Base-by-base conservation (phyloP, 495 filamentous ascomycete genomes). In the Lentithecium fluviatile region DNA sequence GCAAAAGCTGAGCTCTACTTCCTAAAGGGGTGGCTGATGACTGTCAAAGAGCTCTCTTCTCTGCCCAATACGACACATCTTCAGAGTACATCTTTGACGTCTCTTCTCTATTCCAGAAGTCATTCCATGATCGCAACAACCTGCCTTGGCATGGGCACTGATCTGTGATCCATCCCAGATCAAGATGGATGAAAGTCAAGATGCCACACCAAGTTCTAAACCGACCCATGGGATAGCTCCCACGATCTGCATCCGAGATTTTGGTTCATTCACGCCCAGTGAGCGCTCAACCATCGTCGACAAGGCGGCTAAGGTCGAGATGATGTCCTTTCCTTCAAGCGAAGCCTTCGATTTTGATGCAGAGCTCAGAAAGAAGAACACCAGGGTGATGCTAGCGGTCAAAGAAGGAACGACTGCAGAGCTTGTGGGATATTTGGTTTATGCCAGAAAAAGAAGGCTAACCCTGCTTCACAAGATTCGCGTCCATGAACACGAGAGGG, bases 401-500 rank as follows among this genome's bases (percentile, higher is more conserved):
- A 67, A 66, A 45, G 66, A 69, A 25, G 52, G 53, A 48, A 23
- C 54, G 45, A 56, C 58, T 62, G 24, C 45, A 23, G 23, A 58
- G 24, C 17, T 78, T 69, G 60, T 77, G 38, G 82, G 79, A 32
- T 86, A 86, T 69, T 69, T 80, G 23, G 78, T 85, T 45, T 82
- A 80, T 68, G 76, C 80, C 25, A 75, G 79, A 32, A 77, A 78
- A 50, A 83, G 80, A 66, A 76, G 78, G 37, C 51, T 75, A 13
- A 78, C 77, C 23, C 70, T 82, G 11, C 70, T 86, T 40, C 82
- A 87, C 65, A 87, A 86, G 56, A 71, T 86, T 36, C 85, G 82
- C 58, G 81, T 85, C 15, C 67, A 74, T 25, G 75, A 79, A 60
- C 51, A 69, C n/a, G 75, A 79, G 62, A 78, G 82, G 56, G 73